Base-by-base conservation (phyloP, 495 filamentous ascomycete species). In the Emericellopsis terricola region DNA sequence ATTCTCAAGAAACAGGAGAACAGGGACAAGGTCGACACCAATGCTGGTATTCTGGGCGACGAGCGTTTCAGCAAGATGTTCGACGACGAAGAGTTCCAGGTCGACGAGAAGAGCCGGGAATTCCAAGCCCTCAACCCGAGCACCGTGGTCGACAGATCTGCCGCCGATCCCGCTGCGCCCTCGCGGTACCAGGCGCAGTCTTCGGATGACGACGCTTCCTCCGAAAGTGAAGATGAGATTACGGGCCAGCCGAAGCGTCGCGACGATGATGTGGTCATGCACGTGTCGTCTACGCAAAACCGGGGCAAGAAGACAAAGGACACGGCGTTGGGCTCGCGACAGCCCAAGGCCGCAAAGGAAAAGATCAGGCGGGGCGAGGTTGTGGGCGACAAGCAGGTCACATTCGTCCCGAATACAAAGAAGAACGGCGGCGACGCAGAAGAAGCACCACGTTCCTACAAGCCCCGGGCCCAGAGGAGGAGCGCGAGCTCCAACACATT, bases 71-170 rank as follows among this genome's bases (percentile, higher is more conserved):
- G 65, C 41, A 67, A 71, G 27, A 59, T 99, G 34, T 99, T 99
- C 60, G 73, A 94, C 50, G 83, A 94, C 44, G 72, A 79, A 45
- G 86, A 92, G 28, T 96, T 94, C 52, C 76, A 71, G 34, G 76
- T 99, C 29, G 87, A 99, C 43, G 89, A 96, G 51, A 71, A 53
- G n/a, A 86, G 78, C 31, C 55, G 69, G 29, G 91, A 96, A 49
- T 99, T 92, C 62, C 65, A 74, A 28, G 62, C 74, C 24, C 68
- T 89, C 49, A 94, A 96, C 49, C 83, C 91, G 19, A 89, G 79
- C 51, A 91, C 64, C 14, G 49, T 48, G 13, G 50, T 67, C 28
- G 46, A 47, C 29, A n/a, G n/a, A n/a, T 44, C 41, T 1, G 30
- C 43, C 11, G 43, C 42, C n/a, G 44, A 34, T 28, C 18, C 31